Percentiles rank a stretch among this genome's conserved stretches.
Evolutionary conservation across 495 filamentous ascomycete genomes (phyloP).

Genomic region (Xylaria intraflava): DNA sequence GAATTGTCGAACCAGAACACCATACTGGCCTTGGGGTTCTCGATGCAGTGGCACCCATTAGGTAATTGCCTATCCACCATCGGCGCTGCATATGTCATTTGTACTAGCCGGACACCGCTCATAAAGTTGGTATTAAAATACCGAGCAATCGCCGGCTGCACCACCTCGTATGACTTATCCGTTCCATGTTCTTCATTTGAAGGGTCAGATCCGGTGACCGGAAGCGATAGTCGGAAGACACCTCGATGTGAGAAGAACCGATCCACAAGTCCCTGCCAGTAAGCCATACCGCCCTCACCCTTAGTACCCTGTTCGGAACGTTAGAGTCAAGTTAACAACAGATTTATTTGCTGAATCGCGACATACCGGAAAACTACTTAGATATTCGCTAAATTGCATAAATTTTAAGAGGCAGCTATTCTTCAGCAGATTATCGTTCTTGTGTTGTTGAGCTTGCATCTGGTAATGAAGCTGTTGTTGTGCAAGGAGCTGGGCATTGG

Average conservation of each 20-base stretch:
- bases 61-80: slow-evolving; percentile 48
- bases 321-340: neutral
- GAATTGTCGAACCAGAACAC: slow-evolving; percentile 69
- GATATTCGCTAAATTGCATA: slow-evolving; percentile 61
- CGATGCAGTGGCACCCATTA: slow-evolving; percentile 58
- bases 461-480: slow-evolving; percentile 15
- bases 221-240: slow-evolving; percentile 59
- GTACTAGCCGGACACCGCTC: slow-evolving; percentile 73
- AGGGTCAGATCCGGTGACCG: slow-evolving; percentile 25
- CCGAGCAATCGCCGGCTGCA: slow-evolving; percentile 63
- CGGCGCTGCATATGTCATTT: slow-evolving; percentile 62
- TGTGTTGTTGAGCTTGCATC: slow-evolving; percentile 21
- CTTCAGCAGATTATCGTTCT: slow-evolving; percentile 44
- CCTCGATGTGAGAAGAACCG: slow-evolving; percentile 67
- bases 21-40: slow-evolving; percentile 55
- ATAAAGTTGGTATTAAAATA: slow-evolving; percentile 79
- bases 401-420: slow-evolving; percentile 57
- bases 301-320: slow-evolving; percentile 41
- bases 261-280: slow-evolving; percentile 71
- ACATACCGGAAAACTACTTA: slow-evolving; percentile 60
- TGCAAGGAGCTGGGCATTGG: slow-evolving; percentile 5
- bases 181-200: slow-evolving; percentile 34
- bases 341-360: neutral
- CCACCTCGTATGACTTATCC: slow-evolving; percentile 72
- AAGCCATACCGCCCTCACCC: slow-evolving; percentile 53